A percentile compares a stretch with the other conserved stretches of the same genome.
Evolutionary conservation across 1,139 yeast genomes (phyloP).

Genomic region (Blastobotrys buckinghamii): DNA sequence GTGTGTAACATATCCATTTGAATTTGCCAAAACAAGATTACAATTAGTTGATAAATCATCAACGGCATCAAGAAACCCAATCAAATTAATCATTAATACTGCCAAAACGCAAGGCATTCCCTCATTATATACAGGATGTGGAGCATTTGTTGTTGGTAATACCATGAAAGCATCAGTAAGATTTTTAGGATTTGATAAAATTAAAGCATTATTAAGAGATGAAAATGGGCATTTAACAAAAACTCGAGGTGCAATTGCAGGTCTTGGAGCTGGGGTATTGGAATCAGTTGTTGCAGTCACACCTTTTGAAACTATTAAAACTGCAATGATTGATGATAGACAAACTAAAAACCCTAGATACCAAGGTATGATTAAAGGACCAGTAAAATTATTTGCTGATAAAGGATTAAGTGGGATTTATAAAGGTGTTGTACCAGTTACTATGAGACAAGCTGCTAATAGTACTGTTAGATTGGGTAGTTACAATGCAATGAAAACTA

Average conservation of each 20-base stretch:
- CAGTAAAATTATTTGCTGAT: slow-evolving; percentile 60
- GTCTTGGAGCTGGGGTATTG: slow-evolving; percentile 90
- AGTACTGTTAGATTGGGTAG: slow-evolving; percentile 93
- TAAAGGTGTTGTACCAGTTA: slow-evolving; percentile 86
- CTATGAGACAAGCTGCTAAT: slow-evolving; percentile 92
- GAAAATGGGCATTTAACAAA: slow-evolving; percentile 83
- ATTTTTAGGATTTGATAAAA: slow-evolving; percentile 85
- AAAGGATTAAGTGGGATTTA: slow-evolving; percentile 80
- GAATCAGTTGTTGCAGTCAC: slow-evolving; percentile 93
- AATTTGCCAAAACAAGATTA: slow-evolving; percentile 89
- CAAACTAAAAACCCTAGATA: slow-evolving; percentile 72
- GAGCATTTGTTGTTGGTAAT: slow-evolving; percentile 93
- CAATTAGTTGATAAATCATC: slow-evolving; percentile 73
- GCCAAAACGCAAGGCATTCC: slow-evolving; percentile 75
- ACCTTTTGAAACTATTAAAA: slow-evolving; percentile 94
- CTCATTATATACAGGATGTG: slow-evolving; percentile 91
- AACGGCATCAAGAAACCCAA: slow-evolving; percentile 69
- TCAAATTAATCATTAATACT: slow-evolving; percentile 66
- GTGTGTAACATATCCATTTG: slow-evolving; percentile 87
- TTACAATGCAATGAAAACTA: slow-evolving; percentile 78
- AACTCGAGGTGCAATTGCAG: slow-evolving; percentile 88
- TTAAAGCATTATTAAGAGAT: slow-evolving; percentile 71
- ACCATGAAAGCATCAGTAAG: slow-evolving; percentile 94
- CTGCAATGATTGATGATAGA: slow-evolving; percentile 91
- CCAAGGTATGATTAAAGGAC: slow-evolving; percentile 57